These are phyloP conservation scores for Fusarium sp. DNA, from an alignment of 2,329 filamentous ascomycete genomes.

Conservation along the genomic window DNA sequence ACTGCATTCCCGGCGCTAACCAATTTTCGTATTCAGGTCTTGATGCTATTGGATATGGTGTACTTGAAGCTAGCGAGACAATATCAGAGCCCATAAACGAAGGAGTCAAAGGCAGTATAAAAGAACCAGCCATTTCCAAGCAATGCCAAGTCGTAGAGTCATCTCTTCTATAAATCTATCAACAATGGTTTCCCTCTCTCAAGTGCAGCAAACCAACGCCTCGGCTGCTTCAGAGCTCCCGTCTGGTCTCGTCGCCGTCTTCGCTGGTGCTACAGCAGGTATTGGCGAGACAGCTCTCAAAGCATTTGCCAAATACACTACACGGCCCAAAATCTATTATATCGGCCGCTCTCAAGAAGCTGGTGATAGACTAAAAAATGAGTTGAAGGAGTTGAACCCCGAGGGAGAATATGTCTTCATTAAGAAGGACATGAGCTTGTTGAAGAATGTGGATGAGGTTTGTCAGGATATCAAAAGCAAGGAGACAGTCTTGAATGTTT, in stretches of 20 bases:
- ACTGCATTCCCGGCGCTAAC: constrained; percentile 23
- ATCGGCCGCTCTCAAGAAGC: constrained; percentile 55
- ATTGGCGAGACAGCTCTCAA: constrained; percentile 61
- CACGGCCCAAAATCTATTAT: constrained; percentile 59
- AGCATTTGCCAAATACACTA: constrained; percentile 53
- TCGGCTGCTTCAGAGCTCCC: constrained; percentile 9
- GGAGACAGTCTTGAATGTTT: constrained; percentile 56
- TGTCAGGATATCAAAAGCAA: constrained; percentile 55
- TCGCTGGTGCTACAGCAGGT: constrained; percentile 64
- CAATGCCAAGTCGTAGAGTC: accelerated
- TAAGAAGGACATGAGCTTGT: constrained; percentile 58
- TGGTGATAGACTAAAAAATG: constrained; percentile 50
- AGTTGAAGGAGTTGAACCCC: constrained; percentile 54
- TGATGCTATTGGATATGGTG: not conserved
- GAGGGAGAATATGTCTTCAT: constrained; percentile 58
- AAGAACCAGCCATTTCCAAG: not conserved
- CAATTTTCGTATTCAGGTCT: constrained; percentile 29
- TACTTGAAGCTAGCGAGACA: not conserved
- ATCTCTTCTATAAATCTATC: too few relatives aligned
- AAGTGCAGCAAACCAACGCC: constrained; percentile 25
- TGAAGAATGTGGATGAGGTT: constrained; percentile 60
- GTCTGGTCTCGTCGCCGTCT: constrained; percentile 54
- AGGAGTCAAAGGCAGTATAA: not conserved
- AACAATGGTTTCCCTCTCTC: constrained; percentile 26
- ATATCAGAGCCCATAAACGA: not conserved